Percentiles rank a stretch among this genome's conserved stretches.
These are phyloP conservation scores for Leptomonas seymouri DNA, from an alignment of 208 protist genomes.

Conservation along the genomic window DNA sequence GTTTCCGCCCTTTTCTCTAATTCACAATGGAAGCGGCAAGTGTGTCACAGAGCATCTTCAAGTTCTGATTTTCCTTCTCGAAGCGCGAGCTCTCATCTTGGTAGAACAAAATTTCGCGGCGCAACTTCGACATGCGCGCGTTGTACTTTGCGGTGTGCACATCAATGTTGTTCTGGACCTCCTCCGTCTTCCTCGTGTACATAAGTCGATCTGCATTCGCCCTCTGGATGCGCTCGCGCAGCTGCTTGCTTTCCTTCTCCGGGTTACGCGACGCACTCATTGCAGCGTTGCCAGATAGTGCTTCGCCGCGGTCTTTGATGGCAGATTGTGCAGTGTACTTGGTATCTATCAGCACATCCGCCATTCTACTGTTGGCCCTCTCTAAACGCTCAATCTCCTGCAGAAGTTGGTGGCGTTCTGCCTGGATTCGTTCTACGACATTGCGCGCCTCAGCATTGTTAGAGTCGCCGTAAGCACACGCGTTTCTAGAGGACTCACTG, in stretches of 20 bases:
- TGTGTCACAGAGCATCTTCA: slow-evolving; percentile 70
- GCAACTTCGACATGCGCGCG: slow-evolving; percentile 55
- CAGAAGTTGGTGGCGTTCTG: slow-evolving; percentile 57
- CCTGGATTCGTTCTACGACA: slow-evolving; percentile 69
- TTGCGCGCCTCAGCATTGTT: slow-evolving; percentile 52
- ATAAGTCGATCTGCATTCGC: slow-evolving; percentile 57
- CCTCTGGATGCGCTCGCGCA: slow-evolving; percentile 65
- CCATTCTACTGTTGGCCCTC: slow-evolving; percentile 56
- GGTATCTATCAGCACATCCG: slow-evolving; percentile 53
- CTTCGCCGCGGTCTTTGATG: slow-evolving; percentile 43
- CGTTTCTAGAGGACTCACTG: slow-evolving; percentile 58
- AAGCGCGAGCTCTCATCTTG: slow-evolving; percentile 61
- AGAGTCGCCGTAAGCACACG: slow-evolving; percentile 40
- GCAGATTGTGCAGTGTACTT: slow-evolving; percentile 51
- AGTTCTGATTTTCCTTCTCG: slow-evolving; percentile 73
- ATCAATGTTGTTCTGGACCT: slow-evolving; percentile 54
- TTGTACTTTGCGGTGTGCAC: slow-evolving; percentile 58
- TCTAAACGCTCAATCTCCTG: slow-evolving; percentile 67
- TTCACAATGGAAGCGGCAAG: slow-evolving; percentile 51
- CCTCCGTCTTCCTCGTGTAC: slow-evolving; percentile 53
- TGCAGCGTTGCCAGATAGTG: slow-evolving; percentile 49
- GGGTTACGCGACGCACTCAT: slow-evolving; percentile 42
- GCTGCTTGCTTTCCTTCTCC: slow-evolving; percentile 59
- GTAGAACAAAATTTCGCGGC: slow-evolving; percentile 65
- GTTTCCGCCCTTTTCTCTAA: slow-evolving; percentile 5